Evolutionary conservation across 371 early-diverging fungal genomes (phyloP), one percentile per base, ranked within the genome.

Genomic region (Gilbertella persicaria): DNA sequence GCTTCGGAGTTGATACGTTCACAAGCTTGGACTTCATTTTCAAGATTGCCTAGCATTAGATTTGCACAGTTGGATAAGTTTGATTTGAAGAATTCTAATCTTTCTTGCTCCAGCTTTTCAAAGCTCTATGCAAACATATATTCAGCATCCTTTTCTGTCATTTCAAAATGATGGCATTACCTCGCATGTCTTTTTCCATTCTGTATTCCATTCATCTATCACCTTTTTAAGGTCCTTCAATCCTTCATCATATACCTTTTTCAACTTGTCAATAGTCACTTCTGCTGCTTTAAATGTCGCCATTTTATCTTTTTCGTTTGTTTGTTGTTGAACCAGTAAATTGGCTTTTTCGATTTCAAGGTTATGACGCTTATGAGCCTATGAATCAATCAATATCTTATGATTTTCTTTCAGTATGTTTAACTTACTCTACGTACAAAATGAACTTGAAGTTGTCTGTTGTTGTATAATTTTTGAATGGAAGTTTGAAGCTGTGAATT

Each of bases 341-440:
- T 63, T 63, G 3, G 58, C 64, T 16, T 58, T 63, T 58, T 58
- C 64, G 20, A 63, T 58, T 13, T 63, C 64, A n/a, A 53, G 25
- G 25, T 58, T 58, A 36, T 63, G 64, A 21, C 58, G 50, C 16
- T 58, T 58, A 46, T 58, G 58, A 6, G 64, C 58, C 61, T 60
- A 28, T 4, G 28, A 46, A 23, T 16, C 14, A 6, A 16, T 33
- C 4, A 21, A 9, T 4, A 19, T 23, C 13, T 29, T n/a, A 17
- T 50, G 20, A 20, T 17, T 41, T 17, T 29, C 1, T 1, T 28
- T 28, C 2, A 14, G 17, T 1, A 25, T 45, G 1, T 23, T 16
- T 36, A 21, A 9, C 12, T 53, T 59, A 59, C 59, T 43, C 41
- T 57, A 21, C 53, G 30, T 13, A 63, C 63, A 45, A 53, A 44